These are phyloP conservation scores for Plenodomus tracheiphilus DNA, from an alignment of 2,329 filamentous ascomycete genomes.

Conservation along the genomic window DNA sequence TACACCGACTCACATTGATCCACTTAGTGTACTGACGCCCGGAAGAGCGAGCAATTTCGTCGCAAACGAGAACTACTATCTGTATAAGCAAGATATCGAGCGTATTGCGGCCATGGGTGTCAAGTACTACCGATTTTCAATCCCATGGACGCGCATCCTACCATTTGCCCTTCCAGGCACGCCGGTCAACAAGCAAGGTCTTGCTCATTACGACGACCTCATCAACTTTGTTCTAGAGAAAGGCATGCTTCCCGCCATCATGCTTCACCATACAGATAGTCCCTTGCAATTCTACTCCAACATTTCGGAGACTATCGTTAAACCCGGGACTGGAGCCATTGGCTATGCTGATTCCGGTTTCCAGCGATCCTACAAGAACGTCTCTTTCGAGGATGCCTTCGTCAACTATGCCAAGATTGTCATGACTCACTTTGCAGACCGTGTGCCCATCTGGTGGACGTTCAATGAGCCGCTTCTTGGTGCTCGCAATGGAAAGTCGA, in stretches of 20 bases:
- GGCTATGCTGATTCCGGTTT: slow-evolving; percentile 40
- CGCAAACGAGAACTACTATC: slow-evolving; percentile 58
- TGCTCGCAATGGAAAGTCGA: slow-evolving; percentile 47
- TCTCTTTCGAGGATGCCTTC: slow-evolving; percentile 55
- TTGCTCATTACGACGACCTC: slow-evolving; percentile 59
- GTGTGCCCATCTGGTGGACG: slow-evolving; percentile 58
- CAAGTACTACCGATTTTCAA: slow-evolving; percentile 57
- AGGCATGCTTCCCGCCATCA: slow-evolving; percentile 55
- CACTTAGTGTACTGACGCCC: slow-evolving; percentile 11
- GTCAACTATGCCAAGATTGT: slow-evolving; percentile 58
- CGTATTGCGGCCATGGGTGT: slow-evolving; percentile 57
- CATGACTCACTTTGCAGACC: slow-evolving; percentile 56
- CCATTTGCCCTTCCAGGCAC: slow-evolving; percentile 56
- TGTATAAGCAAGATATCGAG: slow-evolving; percentile 61
- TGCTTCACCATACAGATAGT: slow-evolving; percentile 56
- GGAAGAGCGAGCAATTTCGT: slow-evolving; percentile 17
- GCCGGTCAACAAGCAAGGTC: slow-evolving; percentile 56
- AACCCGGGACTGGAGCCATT: slow-evolving; percentile 33
- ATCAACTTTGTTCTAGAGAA: slow-evolving; percentile 55
- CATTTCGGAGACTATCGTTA: slow-evolving; percentile 27
- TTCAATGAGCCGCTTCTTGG: slow-evolving; percentile 58
- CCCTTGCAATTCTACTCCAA: slow-evolving; percentile 50
- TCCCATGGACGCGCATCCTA: slow-evolving; percentile 57
- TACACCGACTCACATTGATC: slow-evolving; percentile 26
- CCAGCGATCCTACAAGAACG: slow-evolving; percentile 46